These are phyloP conservation scores for Fraxinus ornus DNA, from an alignment of 305 asterid genomes.

Conservation along the genomic window DNA sequence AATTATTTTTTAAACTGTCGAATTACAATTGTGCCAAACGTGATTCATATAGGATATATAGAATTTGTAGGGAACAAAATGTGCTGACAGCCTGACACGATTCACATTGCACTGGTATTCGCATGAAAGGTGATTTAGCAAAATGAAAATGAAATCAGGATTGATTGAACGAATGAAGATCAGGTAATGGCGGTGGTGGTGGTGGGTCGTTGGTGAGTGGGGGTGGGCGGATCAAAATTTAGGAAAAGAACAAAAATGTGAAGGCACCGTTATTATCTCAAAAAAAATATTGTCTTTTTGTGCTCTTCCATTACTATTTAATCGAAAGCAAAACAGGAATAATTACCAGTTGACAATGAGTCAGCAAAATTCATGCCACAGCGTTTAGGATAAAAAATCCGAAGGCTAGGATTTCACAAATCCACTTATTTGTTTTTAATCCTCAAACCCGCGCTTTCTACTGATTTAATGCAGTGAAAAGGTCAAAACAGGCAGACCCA, in stretches of 20 bases:
- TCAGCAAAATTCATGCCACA: neutral
- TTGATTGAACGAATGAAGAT: neutral
- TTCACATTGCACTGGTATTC: neutral
- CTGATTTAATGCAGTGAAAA: neutral
- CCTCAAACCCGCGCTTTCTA: neutral
- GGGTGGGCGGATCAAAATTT: neutral
- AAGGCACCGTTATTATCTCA: neutral
- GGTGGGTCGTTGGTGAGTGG: neutral
- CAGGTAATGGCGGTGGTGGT: neutral
- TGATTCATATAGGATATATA: neutral
- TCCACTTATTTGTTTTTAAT: neutral
- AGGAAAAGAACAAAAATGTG: neutral
- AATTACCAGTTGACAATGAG: neutral
- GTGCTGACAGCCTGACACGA: neutral
- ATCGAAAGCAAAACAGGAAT: neutral
- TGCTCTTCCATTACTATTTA: neutral
- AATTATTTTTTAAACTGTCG: too few relatives aligned
- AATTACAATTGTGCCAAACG: neutral
- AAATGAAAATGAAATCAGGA: neutral
- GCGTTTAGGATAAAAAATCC: neutral
- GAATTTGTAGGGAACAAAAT: neutral
- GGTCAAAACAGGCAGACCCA: constrained; percentile 4
- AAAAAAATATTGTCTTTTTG: neutral
- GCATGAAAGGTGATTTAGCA: neutral
- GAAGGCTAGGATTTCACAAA: constrained; percentile 11